Evolutionary conservation across 371 early-diverging fungal species (phyloP), one percentile per base, ranked within the genome.

Genomic region (Sporodiniella umbellata): DNA sequence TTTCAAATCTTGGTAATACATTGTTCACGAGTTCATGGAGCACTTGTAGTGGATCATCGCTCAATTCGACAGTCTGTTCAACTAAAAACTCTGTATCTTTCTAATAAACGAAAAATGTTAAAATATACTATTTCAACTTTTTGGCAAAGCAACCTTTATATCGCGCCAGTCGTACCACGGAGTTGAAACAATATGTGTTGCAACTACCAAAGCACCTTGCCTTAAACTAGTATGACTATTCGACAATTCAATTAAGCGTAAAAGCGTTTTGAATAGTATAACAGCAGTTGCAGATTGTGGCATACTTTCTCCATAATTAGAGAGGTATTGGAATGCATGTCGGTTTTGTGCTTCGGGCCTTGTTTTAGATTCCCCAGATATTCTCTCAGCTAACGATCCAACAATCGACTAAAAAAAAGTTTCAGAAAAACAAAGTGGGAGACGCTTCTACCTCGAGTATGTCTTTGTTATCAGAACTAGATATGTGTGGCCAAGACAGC

Each of bases 401-500:
- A 75, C 42, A 3, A 66, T 37, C 10, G 18, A 26, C 60, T 68
- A 39, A 10, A 42, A 28, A 4, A 28, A 28, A 10, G 10, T 7
- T 28, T 28, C 10, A 28, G 30, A 28, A 28, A 28, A 28, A 28
- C 30, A 10, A 10, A 28, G 30, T 28, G 30, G 30, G 10, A 4
- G 7, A 28, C 10, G 30, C n/a, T 12, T 31, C 7, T 35, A 65
- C 72, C 45, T 60, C 35, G 23, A 75, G 49, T 7, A 74, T 58
- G 25, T 58, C 59, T 12, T 53, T 51, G 30, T 80, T 64, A 42
- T 79, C 83, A 14, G 72, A 62, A 28, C 68, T 72, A 28, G 63
- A 50, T 28, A 83, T 66, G 15, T 80, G 82, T 19, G 74, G 64
- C 83, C 85, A 85, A 3, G 74, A 78, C 6, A 85, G 45, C 10